Base-by-base conservation (phyloP, 257 asterid species). In the Paulownia fortunei region DNA sequence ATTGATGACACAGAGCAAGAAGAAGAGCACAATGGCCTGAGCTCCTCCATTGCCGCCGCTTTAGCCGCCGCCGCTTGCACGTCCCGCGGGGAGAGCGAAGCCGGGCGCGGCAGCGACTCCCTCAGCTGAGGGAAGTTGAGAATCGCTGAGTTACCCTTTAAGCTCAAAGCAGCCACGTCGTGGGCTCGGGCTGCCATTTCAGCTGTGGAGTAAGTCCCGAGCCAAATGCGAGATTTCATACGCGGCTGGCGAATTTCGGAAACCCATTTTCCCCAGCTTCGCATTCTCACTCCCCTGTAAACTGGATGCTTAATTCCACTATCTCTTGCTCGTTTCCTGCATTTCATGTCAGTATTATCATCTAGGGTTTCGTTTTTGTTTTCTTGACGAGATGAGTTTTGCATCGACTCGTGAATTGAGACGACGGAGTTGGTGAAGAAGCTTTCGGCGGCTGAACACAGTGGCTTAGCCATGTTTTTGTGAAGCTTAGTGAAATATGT, bases 211-310 rank as follows among this genome's bases (percentile, higher is more conserved):
- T 89, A 91, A 0, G 96, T 91, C 0, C 96, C 96, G 0, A 91
- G 91, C 96, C 96, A 91, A 65, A 91, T 91, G 61, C 96, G 91
- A 23, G 94, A 77, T 36, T 89, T 91, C 80, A 87, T 89, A 71
- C 86, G 74, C 42, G 96, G 96, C 79, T 91, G 91, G 0, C 96
- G 93, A 21, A 91, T 91, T 71, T 91, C 96, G 11, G 96, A 91
- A 0, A 91, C 96, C 94, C 94, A 91, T 82, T 87, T 91, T 5
- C 96, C 96, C 96, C 96, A 91, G 80, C 92, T 88, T 2, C 96
- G 73, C 94, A 84, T 91, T 36, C 96, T 79, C 24, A 91, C 96
- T 0, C 96, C 96, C 13, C 96, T 76, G 81, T 91, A 91, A 9
- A 91, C 68, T 7, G 92, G 92, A 15, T 89, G 92, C 67, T 79